Percentiles rank a stretch among this genome's conserved stretches.
Evolutionary conservation across 805 yeast genomes (phyloP).

Genomic region (Wickerhamiella azyma): DNA sequence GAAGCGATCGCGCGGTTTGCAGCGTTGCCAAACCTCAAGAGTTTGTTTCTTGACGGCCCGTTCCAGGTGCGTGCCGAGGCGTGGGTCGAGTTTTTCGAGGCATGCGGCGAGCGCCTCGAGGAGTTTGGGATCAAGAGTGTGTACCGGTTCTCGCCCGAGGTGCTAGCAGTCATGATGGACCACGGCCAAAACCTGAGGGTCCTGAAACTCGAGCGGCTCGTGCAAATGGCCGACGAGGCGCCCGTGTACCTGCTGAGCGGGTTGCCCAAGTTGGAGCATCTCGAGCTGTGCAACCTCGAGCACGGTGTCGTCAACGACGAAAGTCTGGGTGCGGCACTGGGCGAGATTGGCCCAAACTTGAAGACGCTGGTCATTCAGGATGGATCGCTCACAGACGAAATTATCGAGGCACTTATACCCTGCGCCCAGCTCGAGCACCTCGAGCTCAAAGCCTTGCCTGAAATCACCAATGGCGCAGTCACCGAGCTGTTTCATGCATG

Average conservation of each 20-base stretch:
- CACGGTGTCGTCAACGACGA: slow-evolving; percentile 57
- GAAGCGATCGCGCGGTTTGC: slow-evolving; percentile 54
- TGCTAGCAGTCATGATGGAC: slow-evolving; percentile 47
- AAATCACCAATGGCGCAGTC: slow-evolving; percentile 57
- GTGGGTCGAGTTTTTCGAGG: slow-evolving; percentile 67
- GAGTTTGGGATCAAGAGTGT: slow-evolving; percentile 62
- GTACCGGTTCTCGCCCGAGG: slow-evolving; percentile 62
- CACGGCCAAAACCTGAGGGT: slow-evolving; percentile 41
- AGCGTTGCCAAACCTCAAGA: slow-evolving; percentile 39
- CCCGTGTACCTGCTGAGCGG: slow-evolving; percentile 50
- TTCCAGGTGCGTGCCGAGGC: slow-evolving; percentile 61
- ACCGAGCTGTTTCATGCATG: slow-evolving; percentile 44
- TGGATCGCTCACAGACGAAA: slow-evolving; percentile 44
- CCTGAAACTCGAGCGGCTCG: slow-evolving; percentile 53
- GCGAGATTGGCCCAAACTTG: slow-evolving; percentile 41
- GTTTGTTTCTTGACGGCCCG: slow-evolving; percentile 72
- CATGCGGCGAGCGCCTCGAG: slow-evolving; percentile 39
- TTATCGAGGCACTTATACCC: slow-evolving; percentile 41
- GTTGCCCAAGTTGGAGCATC: slow-evolving; percentile 36
- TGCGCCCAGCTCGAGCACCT: slow-evolving; percentile 35
- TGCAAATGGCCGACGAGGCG: slow-evolving; percentile 47
- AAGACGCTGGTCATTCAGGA: slow-evolving; percentile 52
- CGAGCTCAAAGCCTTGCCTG: slow-evolving; percentile 46
- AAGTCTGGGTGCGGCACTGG: slow-evolving; percentile 42
- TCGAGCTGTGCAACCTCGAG: slow-evolving; percentile 59